Conservation (phyloP, 2,329 filamentous ascomycete genomes). For the Microascus cirrosus region DNA sequence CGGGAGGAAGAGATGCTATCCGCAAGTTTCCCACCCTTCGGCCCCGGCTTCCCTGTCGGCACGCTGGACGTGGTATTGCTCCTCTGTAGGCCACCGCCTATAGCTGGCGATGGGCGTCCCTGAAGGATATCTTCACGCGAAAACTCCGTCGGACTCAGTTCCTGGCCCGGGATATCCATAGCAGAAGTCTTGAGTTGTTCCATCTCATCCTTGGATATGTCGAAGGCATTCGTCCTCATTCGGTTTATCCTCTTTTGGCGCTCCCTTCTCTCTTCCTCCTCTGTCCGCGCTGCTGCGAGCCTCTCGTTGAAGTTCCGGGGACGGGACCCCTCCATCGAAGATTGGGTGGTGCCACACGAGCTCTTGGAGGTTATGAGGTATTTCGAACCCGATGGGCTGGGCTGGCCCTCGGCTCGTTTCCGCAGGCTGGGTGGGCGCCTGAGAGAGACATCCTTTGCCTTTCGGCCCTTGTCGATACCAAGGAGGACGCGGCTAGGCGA, state of each 20-base stretch:
- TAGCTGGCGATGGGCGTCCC: conserved; percentile 24
- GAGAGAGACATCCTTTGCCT: conserved; percentile 71
- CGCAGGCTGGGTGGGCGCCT: conserved; percentile 54
- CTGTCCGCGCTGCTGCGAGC: conserved; percentile 56
- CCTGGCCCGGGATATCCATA: conserved; percentile 38
- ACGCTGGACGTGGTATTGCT: neutral
- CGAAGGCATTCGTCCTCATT: conserved; percentile 44
- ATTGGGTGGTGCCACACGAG: neutral
- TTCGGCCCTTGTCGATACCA: conserved; percentile 82
- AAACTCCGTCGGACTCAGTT: conserved; percentile 38
- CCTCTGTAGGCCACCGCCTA: conserved; percentile 20
- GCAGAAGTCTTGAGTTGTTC: conserved; percentile 48
- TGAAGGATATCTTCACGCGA: conserved; percentile 52
- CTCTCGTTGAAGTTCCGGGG: conserved; percentile 70
- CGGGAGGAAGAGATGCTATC: conserved; percentile 15
- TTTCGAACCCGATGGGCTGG: neutral
- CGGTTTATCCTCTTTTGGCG: conserved; percentile 40
- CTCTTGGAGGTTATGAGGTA: neutral
- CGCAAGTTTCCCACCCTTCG: conserved; percentile 5
- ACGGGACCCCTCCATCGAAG: conserved; percentile 19
- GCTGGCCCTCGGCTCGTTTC: conserved; percentile 13
- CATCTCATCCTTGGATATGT: conserved; percentile 45
- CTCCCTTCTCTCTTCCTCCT: conserved; percentile 40
- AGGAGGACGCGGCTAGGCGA: conserved; percentile 73
- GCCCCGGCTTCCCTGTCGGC: neutral